These are phyloP conservation scores for Pseudonitzschia pungens DNA, from an alignment of 108 stramenopile species.

Conservation along the genomic window DNA sequence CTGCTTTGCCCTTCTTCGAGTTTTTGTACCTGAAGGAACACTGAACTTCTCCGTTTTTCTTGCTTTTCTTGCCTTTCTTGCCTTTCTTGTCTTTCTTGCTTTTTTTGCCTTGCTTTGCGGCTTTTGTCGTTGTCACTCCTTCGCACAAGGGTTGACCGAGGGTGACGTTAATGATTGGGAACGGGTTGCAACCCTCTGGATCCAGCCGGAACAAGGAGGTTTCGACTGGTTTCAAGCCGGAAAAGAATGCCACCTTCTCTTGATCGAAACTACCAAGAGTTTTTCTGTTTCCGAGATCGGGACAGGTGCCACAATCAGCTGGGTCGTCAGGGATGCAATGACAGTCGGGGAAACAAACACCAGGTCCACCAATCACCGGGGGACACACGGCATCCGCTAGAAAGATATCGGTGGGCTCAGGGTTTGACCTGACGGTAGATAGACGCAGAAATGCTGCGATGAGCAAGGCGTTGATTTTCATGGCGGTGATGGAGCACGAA, in stretches of 20 bases:
- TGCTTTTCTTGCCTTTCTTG: neutral
- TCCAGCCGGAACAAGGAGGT: neutral
- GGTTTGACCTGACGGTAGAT: no score
- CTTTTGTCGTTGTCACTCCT: neutral
- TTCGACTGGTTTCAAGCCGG: neutral
- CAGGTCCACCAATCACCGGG: neutral
- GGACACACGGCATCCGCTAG: no score
- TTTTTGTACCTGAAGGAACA: neutral
- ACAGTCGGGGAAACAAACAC: neutral
- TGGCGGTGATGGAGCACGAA: no score
- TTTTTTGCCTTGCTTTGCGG: neutral
- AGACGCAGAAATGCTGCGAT: no score
- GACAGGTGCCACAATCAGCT: neutral
- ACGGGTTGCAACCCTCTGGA: neutral
- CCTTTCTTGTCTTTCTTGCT: neutral
- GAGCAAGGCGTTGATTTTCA: no score
- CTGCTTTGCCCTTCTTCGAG: neutral
- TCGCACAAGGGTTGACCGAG: neutral
- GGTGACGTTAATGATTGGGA: neutral
- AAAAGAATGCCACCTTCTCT: neutral
- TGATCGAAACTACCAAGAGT: neutral
- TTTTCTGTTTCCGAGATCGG: neutral
- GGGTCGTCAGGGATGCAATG: conserved; percentile 9
- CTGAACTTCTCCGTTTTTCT: neutral
- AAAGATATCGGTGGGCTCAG: no score